Evolutionary conservation across 768 basidiomycete species (phyloP).

Genomic region (Pisolithus orientalis): DNA sequence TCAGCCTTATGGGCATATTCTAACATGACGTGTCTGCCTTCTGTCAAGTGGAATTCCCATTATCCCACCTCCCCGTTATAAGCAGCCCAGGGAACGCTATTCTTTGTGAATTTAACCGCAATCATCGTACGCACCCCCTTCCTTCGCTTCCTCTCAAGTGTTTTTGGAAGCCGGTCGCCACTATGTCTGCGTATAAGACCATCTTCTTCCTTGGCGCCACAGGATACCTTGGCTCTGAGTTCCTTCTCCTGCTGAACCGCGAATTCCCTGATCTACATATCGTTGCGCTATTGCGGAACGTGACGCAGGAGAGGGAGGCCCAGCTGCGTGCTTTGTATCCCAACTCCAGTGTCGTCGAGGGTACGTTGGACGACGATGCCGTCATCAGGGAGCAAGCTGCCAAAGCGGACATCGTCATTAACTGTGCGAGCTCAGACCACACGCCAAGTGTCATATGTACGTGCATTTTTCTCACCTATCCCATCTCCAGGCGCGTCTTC

Average conservation of each 20-base stretch:
- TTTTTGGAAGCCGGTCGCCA: not conserved
- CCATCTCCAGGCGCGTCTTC: too few species aligned
- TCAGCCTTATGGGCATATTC: too few species aligned
- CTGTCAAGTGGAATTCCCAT: too few species aligned
- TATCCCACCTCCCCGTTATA: too few species aligned
- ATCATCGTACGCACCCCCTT: too few species aligned
- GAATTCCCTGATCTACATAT: slow-evolving; percentile 30
- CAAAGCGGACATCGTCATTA: slow-evolving; percentile 35
- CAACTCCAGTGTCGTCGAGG: slow-evolving; percentile 32
- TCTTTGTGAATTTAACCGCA: not conserved
- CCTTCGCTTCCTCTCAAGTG: not conserved
- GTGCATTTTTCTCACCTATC: not conserved
- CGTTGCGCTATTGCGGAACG: slow-evolving; percentile 31
- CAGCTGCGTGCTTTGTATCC: slow-evolving; percentile 28
- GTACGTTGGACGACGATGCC: slow-evolving; percentile 30
- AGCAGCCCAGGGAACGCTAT: too few species aligned
- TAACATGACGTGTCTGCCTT: too few species aligned
- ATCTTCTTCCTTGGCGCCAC: slow-evolving; percentile 41
- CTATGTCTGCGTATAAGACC: slow-evolving; percentile 12
- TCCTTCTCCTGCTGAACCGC: slow-evolving; percentile 28
- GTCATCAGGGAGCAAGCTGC: slow-evolving; percentile 30
- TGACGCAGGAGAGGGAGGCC: slow-evolving; percentile 24
- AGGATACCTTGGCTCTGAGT: slow-evolving; percentile 38
- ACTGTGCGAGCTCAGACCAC: slow-evolving; percentile 37
- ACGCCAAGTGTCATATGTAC: slow-evolving; percentile 28